Percentiles rank a stretch among this genome's conserved stretches.
These are phyloP conservation scores for Aspergillus sclerotiicarbonarius DNA, from an alignment of 495 filamentous ascomycete species.

Conservation along the genomic window DNA sequence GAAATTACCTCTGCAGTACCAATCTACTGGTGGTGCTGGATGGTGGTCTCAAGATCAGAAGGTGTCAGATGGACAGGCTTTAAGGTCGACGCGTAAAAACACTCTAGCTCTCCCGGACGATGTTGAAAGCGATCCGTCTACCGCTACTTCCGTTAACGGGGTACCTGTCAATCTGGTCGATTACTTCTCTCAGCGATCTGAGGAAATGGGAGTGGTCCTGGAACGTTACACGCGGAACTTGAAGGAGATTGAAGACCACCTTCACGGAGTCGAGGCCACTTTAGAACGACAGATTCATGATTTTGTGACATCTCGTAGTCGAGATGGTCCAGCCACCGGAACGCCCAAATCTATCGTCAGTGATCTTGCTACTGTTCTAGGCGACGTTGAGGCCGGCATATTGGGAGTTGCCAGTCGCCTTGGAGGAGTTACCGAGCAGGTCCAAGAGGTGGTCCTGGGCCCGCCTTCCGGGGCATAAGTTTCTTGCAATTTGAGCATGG, in stretches of 20 bases:
- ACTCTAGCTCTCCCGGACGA: slow-evolving; percentile 52
- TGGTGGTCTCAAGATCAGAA: slow-evolving; percentile 51
- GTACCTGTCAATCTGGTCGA: slow-evolving; percentile 61
- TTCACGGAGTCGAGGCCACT: slow-evolving; percentile 69
- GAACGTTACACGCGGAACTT: slow-evolving; percentile 65
- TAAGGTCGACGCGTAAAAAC: slow-evolving; percentile 43
- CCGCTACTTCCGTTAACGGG: slow-evolving; percentile 37
- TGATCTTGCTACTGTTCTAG: slow-evolving; percentile 65
- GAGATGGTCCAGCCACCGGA: slow-evolving; percentile 43
- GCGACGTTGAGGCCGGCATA: slow-evolving; percentile 77
- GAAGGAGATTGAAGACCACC: slow-evolving; percentile 78
- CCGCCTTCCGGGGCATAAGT: slow-evolving; percentile 34
- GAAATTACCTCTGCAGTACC: slow-evolving; percentile 72
- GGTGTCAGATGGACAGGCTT: slow-evolving; percentile 36
- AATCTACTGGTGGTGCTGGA: slow-evolving; percentile 42
- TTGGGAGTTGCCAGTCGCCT: slow-evolving; percentile 71
- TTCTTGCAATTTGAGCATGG: slow-evolving; percentile 17
- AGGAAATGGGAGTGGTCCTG: slow-evolving; percentile 68
- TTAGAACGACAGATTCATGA: slow-evolving; percentile 69
- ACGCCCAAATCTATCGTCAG: slow-evolving; percentile 47
- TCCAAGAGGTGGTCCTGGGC: slow-evolving; percentile 65
- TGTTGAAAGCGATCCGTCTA: slow-evolving; percentile 56
- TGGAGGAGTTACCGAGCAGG: slow-evolving; percentile 64
- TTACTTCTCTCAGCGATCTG: slow-evolving; percentile 71
- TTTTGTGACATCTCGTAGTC: slow-evolving; percentile 56